Evolutionary conservation across 805 yeast species (phyloP).

Genomic region (Candida anglica): DNA sequence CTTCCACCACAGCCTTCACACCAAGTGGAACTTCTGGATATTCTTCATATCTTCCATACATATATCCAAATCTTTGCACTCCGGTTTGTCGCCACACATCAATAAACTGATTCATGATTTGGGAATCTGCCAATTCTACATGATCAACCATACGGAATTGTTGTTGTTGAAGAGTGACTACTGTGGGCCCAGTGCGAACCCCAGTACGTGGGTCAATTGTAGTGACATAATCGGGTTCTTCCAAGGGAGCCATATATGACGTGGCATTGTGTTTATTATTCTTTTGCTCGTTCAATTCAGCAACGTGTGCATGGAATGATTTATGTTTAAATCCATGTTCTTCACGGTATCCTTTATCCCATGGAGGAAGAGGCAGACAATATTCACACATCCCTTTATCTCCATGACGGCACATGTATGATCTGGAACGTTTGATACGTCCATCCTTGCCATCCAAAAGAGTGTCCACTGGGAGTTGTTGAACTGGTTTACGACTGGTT

Average conservation of each 20-base stretch:
- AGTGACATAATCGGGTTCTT: conserved; percentile 61
- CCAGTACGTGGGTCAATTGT: conserved; percentile 54
- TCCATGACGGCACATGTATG: conserved; percentile 76
- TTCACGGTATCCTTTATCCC: conserved; percentile 75
- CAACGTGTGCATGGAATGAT: conserved; percentile 80
- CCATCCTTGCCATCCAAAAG: conserved; percentile 66
- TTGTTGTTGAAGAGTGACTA: conserved; percentile 89
- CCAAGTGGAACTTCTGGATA: conserved; percentile 90
- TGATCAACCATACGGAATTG: conserved; percentile 95
- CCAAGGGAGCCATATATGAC: conserved; percentile 71
- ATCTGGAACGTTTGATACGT: conserved; percentile 58
- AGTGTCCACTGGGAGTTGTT: conserved; percentile 66
- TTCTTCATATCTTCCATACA: conserved; percentile 76
- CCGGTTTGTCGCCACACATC: conserved; percentile 92
- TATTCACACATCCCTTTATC: conserved; percentile 97
- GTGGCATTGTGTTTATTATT: conserved; percentile 59
- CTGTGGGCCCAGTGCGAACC: conserved; percentile 67
- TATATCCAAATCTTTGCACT: conserved; percentile 76
- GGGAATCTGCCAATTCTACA: conserved; percentile 79
- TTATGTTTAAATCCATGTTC: conserved; percentile 80
- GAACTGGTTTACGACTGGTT: conserved; percentile 16
- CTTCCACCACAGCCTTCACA: conserved; percentile 88
- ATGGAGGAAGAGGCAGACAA: conserved; percentile 93
- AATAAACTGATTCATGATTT: conserved; percentile 75
- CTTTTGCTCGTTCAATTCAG: conserved; percentile 62